A percentile compares a stretch with the other conserved stretches of the same genome.
phyloP scores from a whole-genome alignment of 345 rosid genomes.

The Eutrema japonicum region DNA sequence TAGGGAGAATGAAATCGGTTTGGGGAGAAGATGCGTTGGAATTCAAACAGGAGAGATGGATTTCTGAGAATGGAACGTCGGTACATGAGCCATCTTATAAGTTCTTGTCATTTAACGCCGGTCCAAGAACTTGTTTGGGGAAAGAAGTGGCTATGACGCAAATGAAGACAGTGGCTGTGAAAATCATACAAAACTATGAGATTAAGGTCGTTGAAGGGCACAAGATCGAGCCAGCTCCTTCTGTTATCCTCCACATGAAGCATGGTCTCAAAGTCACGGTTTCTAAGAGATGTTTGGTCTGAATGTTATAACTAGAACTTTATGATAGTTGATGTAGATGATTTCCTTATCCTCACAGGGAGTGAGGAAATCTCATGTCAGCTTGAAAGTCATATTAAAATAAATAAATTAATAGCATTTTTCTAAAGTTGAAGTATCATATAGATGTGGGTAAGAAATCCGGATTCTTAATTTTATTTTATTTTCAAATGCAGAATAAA shows the following conservation, averaged over 20 bases:
- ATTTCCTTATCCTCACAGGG: constrained; percentile 10
- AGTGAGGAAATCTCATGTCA: neutral
- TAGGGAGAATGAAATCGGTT: constrained; percentile 51
- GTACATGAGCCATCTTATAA: constrained; percentile 54
- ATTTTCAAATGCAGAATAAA: neutral
- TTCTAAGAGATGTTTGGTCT: constrained; percentile 32
- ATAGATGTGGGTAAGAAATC: neutral
- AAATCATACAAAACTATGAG: constrained; percentile 50
- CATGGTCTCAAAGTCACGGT: constrained; percentile 54
- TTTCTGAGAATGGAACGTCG: constrained; percentile 42
- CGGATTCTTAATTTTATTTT: neutral
- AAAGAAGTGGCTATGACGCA: constrained; percentile 61
- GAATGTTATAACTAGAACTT: constrained; percentile 14
- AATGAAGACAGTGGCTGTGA: constrained; percentile 56
- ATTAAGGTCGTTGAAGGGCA: constrained; percentile 51
- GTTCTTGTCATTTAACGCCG: constrained; percentile 65
- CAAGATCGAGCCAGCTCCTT: constrained; percentile 38
- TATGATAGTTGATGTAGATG: constrained; percentile 18
- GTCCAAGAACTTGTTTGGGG: constrained; percentile 69
- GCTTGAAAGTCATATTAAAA: constrained; percentile 14
- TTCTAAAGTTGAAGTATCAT: neutral
- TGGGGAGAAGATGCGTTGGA: constrained; percentile 55
- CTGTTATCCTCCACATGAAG: constrained; percentile 56
- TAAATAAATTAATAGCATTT: neutral
- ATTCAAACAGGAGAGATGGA: constrained; percentile 56